These are phyloP conservation scores for Botryosphaeria dothidea DNA, from an alignment of 2,329 filamentous ascomycete species.

Conservation along the genomic window DNA sequence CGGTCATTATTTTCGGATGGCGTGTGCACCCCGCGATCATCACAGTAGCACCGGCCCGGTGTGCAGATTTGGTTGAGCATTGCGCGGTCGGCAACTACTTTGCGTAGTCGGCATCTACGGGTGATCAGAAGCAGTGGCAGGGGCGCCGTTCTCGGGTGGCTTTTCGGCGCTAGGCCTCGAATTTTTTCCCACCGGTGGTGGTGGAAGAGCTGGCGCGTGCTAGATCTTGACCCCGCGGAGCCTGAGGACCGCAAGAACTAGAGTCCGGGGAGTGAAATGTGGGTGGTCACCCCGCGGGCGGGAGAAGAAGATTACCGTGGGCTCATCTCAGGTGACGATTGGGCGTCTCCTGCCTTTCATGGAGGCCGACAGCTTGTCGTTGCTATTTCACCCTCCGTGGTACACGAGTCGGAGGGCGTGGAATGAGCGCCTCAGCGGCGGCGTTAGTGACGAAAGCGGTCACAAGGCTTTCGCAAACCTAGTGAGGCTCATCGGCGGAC, in stretches of 20 bases:
- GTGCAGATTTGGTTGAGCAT: neutral
- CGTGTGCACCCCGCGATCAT: neutral
- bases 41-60: neutral
- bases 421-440: too few species aligned
- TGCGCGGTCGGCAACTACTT: neutral
- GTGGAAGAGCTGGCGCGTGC: neutral
- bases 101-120: too few species aligned
- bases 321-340: neutral
- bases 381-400: neutral
- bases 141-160: neutral
- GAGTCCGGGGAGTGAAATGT: neutral
- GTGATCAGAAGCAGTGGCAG: too few species aligned
- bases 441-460: neutral
- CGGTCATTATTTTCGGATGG: neutral
- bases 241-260: neutral
- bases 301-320: neutral
- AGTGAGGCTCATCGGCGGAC: slow-evolving; percentile 8
- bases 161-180: neutral
- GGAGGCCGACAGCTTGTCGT: neutral
- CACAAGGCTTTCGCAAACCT: neutral
- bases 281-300: neutral
- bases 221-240: neutral
- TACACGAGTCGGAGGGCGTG: neutral
- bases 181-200: neutral
- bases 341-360: neutral